Evolutionary conservation across 2,329 filamentous ascomycete genomes (phyloP).

Genomic region (Onygenales sp.): DNA sequence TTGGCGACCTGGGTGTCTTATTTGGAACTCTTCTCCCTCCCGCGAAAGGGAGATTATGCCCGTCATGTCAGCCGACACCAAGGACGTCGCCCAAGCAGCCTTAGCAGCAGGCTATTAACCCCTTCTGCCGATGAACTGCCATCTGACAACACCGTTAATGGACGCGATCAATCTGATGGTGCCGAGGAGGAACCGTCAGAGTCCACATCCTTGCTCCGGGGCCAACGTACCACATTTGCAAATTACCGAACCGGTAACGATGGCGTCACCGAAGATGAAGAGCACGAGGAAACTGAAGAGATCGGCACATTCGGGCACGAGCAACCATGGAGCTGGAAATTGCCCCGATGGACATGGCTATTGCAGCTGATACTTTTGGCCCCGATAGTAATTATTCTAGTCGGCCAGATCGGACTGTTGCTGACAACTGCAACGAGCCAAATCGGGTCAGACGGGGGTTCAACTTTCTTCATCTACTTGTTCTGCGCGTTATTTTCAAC

Average conservation of each 20-base stretch:
- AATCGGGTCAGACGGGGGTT: slow-evolving; percentile 74
- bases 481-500: slow-evolving; percentile 58
- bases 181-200: slow-evolving; percentile 38
- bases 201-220: slow-evolving; percentile 47
- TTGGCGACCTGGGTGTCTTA: slow-evolving; percentile 66
- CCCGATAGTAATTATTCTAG: slow-evolving; percentile 66
- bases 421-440: slow-evolving; percentile 65
- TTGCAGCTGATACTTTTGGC: slow-evolving; percentile 73
- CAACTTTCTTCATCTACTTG: slow-evolving; percentile 62
- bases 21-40: slow-evolving; percentile 69
- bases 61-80: slow-evolving; percentile 42
- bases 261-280: slow-evolving; percentile 17
- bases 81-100: slow-evolving; percentile 16
- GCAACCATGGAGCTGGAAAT: slow-evolving; percentile 71
- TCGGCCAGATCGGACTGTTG: slow-evolving; percentile 67
- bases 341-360: slow-evolving; percentile 81
- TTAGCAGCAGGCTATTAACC: slow-evolving; percentile 33
- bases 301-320: slow-evolving; percentile 55
- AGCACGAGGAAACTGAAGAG: slow-evolving; percentile 18
- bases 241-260: slow-evolving; percentile 38
- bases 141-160: slow-evolving; percentile 10
- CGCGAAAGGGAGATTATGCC: slow-evolving; percentile 61
- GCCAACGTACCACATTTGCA: slow-evolving; percentile 45
- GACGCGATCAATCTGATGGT: slow-evolving; percentile 15
- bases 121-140: slow-evolving; percentile 31